Evolutionary conservation across 306 rosid species (phyloP).

Genomic region (Lupinus albus): DNA sequence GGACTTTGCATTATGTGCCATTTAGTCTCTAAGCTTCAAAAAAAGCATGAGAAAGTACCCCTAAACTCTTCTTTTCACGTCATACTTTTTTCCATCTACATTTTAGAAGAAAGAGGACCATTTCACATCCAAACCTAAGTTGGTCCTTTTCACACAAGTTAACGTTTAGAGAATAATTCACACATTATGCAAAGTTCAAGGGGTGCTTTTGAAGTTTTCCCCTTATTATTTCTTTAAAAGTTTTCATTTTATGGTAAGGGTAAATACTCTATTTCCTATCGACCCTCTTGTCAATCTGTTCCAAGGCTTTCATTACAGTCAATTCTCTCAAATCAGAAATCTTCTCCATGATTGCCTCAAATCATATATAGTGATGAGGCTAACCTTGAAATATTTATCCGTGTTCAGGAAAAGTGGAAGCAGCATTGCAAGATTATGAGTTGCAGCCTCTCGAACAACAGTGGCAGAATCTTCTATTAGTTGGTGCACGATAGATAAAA

Average conservation of each 20-base stretch:
- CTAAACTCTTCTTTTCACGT: too few relatives aligned
- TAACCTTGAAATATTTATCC: slow-evolving; percentile 99
- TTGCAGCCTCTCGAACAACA: slow-evolving; percentile 95
- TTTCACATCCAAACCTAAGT: too few relatives aligned
- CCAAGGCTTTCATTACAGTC: slow-evolving; percentile 94
- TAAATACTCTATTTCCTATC: slow-evolving; percentile 68
- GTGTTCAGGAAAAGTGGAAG: slow-evolving; percentile 87
- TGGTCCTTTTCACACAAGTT: too few relatives aligned
- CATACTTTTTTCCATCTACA: too few relatives aligned
- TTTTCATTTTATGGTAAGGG: slow-evolving; percentile 51
- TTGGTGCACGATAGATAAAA: slow-evolving; percentile 89
- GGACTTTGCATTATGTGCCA: too few relatives aligned
- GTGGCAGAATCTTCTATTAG: slow-evolving; percentile 87
- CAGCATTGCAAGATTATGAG: slow-evolving; percentile 90
- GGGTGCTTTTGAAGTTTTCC: too few relatives aligned
- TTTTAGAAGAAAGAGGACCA: too few relatives aligned
- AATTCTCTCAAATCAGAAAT: slow-evolving; percentile 95
- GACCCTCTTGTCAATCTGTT: slow-evolving; percentile 76
- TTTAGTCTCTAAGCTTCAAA: too few relatives aligned
- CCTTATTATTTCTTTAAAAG: slow-evolving; percentile 33
- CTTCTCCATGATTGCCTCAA: slow-evolving; percentile 99
- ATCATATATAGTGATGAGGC: slow-evolving; percentile 99
- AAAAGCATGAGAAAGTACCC: too few relatives aligned
- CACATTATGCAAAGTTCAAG: too few relatives aligned
- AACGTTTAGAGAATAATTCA: too few relatives aligned